Evolutionary conservation across 2,329 filamentous ascomycete species (phyloP).

Genomic region (Ophiostoma fasciatum): DNA sequence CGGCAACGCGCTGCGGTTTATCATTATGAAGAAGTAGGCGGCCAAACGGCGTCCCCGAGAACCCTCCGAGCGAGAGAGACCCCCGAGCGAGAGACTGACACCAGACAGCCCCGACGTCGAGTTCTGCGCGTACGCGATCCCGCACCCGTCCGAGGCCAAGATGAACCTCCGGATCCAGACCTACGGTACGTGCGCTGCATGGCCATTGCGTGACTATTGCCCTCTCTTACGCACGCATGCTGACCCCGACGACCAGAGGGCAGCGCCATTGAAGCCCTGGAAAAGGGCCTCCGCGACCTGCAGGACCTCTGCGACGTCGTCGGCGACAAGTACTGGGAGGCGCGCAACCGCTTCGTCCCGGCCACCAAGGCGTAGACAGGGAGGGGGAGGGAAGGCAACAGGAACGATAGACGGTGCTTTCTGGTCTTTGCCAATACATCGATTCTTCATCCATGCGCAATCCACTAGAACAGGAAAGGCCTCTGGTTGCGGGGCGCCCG

Average conservation of each 20-base stretch:
- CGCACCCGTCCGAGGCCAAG: constrained; percentile 86
- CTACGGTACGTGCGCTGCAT: constrained; percentile 46
- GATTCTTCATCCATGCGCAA: too few species aligned
- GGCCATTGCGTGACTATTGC: background rate
- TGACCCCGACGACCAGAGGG: constrained; percentile 41
- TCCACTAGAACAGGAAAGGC: too few species aligned
- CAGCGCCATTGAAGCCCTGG: constrained; percentile 69
- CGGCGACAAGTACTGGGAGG: constrained; percentile 68
- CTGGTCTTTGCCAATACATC: too few species aligned
- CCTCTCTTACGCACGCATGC: background rate
- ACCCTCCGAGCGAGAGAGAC: constrained; percentile 1
- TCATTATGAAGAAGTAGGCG: constrained; percentile 95
- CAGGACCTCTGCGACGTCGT: constrained; percentile 90
- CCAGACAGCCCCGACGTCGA: constrained; percentile 71
- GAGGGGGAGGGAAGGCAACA: too few species aligned
- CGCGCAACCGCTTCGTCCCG: constrained; percentile 42
- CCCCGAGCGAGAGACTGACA: background rate
- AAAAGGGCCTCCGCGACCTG: constrained; percentile 79
- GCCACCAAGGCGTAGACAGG: constrained; percentile 4
- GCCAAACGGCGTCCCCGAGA: background rate
- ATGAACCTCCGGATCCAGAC: constrained; percentile 98
- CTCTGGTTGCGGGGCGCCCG: too few species aligned
- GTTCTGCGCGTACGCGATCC: constrained; percentile 96
- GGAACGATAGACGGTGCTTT: too few species aligned
- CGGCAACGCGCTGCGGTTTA: constrained; percentile 83